A percentile compares a stretch with the other conserved stretches of the same genome.
These are phyloP conservation scores for Venturia aucupariae DNA, from an alignment of 2,329 filamentous ascomycete species.

Conservation along the genomic window DNA sequence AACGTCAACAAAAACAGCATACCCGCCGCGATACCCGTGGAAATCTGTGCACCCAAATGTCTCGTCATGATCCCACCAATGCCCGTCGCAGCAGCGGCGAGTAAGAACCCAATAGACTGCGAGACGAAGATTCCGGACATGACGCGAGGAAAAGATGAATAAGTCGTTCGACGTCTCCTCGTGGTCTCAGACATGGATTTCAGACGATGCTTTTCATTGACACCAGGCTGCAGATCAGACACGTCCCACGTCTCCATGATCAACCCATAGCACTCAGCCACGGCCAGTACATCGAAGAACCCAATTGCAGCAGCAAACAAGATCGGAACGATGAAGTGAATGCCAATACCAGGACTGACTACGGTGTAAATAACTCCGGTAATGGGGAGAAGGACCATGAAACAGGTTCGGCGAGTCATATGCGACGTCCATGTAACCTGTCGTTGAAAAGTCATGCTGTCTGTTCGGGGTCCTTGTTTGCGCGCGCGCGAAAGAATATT, in stretches of 20 bases:
- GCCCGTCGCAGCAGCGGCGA: slow-evolving; percentile 59
- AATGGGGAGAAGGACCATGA: slow-evolving; percentile 58
- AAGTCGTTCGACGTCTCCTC: slow-evolving; percentile 52
- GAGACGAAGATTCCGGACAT: slow-evolving; percentile 60
- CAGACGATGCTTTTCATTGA: slow-evolving; percentile 44
- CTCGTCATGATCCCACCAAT: slow-evolving; percentile 60
- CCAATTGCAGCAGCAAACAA: slow-evolving; percentile 58
- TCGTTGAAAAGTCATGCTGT: slow-evolving; percentile 57
- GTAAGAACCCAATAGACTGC: slow-evolving; percentile 60
- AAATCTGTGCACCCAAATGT: slow-evolving; percentile 55
- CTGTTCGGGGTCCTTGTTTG: slow-evolving; percentile 48
- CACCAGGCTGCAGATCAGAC: slow-evolving; percentile 66
- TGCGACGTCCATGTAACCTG: slow-evolving; percentile 63
- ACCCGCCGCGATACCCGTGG: slow-evolving; percentile 59
- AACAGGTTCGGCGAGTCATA: slow-evolving; percentile 57
- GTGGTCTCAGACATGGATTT: slow-evolving; percentile 36
- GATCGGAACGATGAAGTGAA: slow-evolving; percentile 55
- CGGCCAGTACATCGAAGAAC: slow-evolving; percentile 62
- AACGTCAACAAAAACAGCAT: slow-evolving; percentile 58
- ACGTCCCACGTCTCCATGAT: slow-evolving; percentile 77
- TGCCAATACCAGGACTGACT: slow-evolving; percentile 52
- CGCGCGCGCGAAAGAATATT: slow-evolving; percentile 58
- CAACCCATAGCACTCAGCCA: slow-evolving; percentile 66
- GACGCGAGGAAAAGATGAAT: slow-evolving; percentile 66
- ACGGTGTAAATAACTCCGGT: slow-evolving; percentile 59